A percentile compares a stretch with the other conserved stretches of the same genome.
phyloP scores from a whole-genome alignment of 1,284 basidiomycete species.

The Irpex rosettiformis region DNA sequence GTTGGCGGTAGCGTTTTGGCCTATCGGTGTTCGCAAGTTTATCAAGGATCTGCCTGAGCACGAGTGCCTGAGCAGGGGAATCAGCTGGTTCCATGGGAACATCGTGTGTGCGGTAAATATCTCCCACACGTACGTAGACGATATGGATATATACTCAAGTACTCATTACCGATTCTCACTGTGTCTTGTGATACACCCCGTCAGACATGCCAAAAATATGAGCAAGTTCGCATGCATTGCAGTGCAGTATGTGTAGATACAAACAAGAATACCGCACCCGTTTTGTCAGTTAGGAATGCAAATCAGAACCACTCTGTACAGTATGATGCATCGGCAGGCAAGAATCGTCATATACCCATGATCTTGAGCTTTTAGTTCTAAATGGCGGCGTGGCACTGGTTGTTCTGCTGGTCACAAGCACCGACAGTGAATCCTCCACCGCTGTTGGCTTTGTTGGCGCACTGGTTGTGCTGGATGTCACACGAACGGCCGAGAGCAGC shows the following conservation, averaged over 20 bases:
- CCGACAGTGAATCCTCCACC: conserved; percentile 21
- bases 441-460: conserved; percentile 23
- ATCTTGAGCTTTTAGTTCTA: neutral
- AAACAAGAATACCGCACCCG: neutral
- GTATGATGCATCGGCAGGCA: neutral
- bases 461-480: conserved; percentile 47
- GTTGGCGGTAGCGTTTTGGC: neutral
- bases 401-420: conserved; percentile 25
- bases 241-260: neutral
- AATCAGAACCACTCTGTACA: neutral
- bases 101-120: too few species aligned
- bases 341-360: neutral
- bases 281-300: neutral
- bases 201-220: neutral
- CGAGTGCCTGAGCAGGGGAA: neutral
- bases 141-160: too few species aligned
- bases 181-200: too few species aligned
- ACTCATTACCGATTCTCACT: too few species aligned
- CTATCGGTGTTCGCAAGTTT: neutral
- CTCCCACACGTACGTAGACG: too few species aligned
- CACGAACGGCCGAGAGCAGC: conserved; percentile 56
- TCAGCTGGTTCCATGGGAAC: too few species aligned
- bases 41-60: neutral
- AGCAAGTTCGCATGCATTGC: conserved; percentile 4
- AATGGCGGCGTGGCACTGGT: conserved; percentile 18